Base-by-base conservation (phyloP, 176 grass and related monocot species). In the Guadua angustifolia region DNA sequence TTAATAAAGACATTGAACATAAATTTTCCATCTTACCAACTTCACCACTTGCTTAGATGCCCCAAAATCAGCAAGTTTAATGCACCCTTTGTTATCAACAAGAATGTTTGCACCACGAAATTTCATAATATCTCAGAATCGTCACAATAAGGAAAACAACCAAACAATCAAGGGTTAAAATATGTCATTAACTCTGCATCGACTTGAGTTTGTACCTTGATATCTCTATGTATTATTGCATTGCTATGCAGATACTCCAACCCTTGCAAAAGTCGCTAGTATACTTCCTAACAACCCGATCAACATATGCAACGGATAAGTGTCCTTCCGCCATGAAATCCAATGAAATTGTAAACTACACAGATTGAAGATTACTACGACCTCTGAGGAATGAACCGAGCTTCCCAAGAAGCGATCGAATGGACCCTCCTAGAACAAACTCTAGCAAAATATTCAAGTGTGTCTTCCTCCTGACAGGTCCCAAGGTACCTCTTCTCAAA, bases 31-130 rank as follows among this genome's bases (percentile, higher is more conserved):
- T 66, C 88, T 66, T 86, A 99, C 97, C 97, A 99, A 81, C 83
- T 94, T 93, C 13, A 89, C 96, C 39, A 99, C 93, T 99, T 99
- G 89, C 75, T 96, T 95, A 42, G 97, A 99, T 84, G 97, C 97
- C 46, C 97, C 97, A 89, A 99, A 99, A 90, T 99, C 97, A 9
- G 97, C 93, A 67, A 99, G 91, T 60, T 99, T 99, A 82, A 99
- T 96, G 88, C 97, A 99, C 15, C 97, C 97, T 86, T 99, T 99
- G 80, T 99, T 96, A 85, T 99, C 97, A 10, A 99, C 93, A 81
- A 99, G 97, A 90, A 99, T 99, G 60, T 99, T 99, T 80, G 97
- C 97, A 10, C 97, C 97, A 93, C 96, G 88, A 78, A 84, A 85
- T 88, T 47, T n/a, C 52, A 86, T 7, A 57, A 67, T 59, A 81